Evolutionary conservation across 495 filamentous ascomycete species (phyloP), one percentile per base, ranked within the genome.

Genomic region (Neurospora sp.): DNA sequence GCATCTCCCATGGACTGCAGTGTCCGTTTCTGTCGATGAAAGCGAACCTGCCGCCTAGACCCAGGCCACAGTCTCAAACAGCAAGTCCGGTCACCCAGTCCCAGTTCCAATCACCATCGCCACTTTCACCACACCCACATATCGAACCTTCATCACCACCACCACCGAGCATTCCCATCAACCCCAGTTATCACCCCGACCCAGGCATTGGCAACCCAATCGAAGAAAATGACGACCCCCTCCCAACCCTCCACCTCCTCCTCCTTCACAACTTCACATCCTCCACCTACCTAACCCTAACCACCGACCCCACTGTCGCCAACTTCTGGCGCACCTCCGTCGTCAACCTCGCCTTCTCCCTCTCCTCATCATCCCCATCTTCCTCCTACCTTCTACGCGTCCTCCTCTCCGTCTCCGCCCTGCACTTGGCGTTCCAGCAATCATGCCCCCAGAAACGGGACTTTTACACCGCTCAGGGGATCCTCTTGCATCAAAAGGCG

Each of bases 301-400:
- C 78, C 69, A 77, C 74, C 31, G 81, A 82, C 39, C 72, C 82
- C 0, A 71, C 54, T 10, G 39, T 85, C 31, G 76, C 78, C 66
- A 74, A 77, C 44, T 80, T 84, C 46, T 84, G 80, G 79, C 77
- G 81, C n/a, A 76, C 81, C 9, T 76, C 74, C 23, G 78, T 81
- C 18, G 80, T 82, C 37, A 54, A 78, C 39, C 71, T 85, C 54
- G 88, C 85, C 4, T 78, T 89, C 2, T 71, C 76, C 31, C 54
- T 66, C 6, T 66, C 54, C 14, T 66, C 54, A 8, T 31, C 23
- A 1, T 31, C 14, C 6, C 27, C 54, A 0, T 37, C 54, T 35
- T 83, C 86, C 75, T 83, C 86, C 71, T 89, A 87, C 75, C 81
- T 89, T 31, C 86, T 89, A 83, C 83, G 85, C 44, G 83, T 87